Conservation (phyloP, 148 eudicot genomes). For the Arctostaphylos glauca region DNA sequence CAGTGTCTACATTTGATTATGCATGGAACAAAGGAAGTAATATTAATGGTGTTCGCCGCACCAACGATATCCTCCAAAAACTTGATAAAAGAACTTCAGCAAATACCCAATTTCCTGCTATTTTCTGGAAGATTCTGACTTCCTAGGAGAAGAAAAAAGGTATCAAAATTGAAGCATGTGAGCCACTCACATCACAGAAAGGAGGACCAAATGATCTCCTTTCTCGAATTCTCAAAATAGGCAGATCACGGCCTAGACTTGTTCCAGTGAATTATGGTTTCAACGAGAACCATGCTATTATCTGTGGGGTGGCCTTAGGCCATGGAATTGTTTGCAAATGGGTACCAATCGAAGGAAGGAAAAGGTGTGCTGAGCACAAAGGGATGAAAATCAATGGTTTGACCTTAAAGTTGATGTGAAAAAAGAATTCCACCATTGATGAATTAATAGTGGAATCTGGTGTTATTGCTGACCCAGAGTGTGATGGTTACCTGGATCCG, state of each 20-base stretch:
- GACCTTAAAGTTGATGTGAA: too few relatives aligned
- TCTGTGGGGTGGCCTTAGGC: constrained; percentile 59
- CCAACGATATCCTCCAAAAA: constrained; percentile 43
- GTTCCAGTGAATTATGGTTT: too few relatives aligned
- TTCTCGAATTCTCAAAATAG: too few relatives aligned
- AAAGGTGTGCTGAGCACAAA: constrained; percentile 65
- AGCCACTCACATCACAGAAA: constrained; percentile 22
- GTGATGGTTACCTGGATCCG: too few relatives aligned
- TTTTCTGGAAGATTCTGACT: constrained; percentile 41
- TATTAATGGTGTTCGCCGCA: constrained; percentile 75
- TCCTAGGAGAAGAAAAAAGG: constrained; percentile 54
- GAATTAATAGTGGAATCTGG: too few relatives aligned
- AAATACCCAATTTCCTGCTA: constrained; percentile 24
- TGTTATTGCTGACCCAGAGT: too few relatives aligned
- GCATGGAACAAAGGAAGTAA: constrained; percentile 92
- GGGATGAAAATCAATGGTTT: constrained; percentile 47
- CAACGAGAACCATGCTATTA: too few relatives aligned
- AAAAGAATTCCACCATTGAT: too few relatives aligned
- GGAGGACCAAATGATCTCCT: constrained; percentile 29
- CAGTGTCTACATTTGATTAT: constrained; percentile 76
- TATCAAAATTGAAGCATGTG: constrained; percentile 47
- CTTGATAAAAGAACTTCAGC: constrained; percentile 34
- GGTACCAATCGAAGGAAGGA: constrained; percentile 56
- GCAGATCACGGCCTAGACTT: too few relatives aligned
- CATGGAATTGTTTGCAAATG: constrained; percentile 48